A percentile compares a stretch with the other conserved stretches of the same genome.
Conservation (phyloP, 1,284 basidiomycete species). For the Hemileia vastatrix region DNA sequence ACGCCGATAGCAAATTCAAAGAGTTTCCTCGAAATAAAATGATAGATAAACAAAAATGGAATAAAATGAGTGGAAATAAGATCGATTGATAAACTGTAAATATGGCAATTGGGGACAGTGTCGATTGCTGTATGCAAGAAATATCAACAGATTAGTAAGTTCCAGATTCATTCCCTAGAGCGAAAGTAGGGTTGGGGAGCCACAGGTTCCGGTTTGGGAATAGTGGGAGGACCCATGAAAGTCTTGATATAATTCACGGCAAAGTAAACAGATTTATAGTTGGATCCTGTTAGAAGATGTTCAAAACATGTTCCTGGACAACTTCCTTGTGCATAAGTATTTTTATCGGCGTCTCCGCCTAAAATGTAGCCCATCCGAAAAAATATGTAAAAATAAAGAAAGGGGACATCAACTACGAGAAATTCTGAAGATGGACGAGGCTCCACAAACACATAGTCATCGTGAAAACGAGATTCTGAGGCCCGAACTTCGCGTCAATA, state of each 20-base stretch:
- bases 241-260: constrained; percentile 18
- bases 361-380: background rate
- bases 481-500: constrained; percentile 1
- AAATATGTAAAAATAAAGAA: background rate
- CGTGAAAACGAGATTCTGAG: constrained; percentile 9
- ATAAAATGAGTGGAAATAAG: no score
- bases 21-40: no score
- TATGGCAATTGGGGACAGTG: no score
- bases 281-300: constrained; percentile 8
- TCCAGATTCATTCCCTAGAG: no score
- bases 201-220: background rate
- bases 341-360: constrained; percentile 16
- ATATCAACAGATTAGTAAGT: no score
- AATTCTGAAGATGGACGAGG: background rate
- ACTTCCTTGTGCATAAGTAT: constrained; percentile 9
- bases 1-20: no score
- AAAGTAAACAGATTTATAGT: constrained; percentile 15
- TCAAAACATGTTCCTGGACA: constrained; percentile 17
- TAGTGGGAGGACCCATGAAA: background rate
- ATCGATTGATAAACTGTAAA: no score
- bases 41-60: no score
- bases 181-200: no score
- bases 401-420: background rate
- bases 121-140: no score
- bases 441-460: constrained; percentile 10